phyloP scores from a whole-genome alignment of 2,329 filamentous ascomycete genomes.

The Gaeumannomyces sp. region DNA sequence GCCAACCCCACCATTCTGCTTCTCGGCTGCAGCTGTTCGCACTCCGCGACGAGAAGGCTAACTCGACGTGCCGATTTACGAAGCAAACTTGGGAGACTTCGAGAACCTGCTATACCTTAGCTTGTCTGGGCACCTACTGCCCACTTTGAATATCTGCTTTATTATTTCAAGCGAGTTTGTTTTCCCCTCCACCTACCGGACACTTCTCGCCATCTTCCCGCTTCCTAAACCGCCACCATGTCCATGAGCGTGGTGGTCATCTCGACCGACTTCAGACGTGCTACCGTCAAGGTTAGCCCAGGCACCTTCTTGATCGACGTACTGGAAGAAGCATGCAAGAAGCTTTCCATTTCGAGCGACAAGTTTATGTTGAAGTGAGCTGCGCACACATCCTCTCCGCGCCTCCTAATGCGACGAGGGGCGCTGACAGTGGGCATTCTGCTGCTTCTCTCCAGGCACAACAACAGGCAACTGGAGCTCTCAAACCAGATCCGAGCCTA shows the following conservation, averaged over 20 bases:
- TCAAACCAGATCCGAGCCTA: slow-evolving; percentile 78
- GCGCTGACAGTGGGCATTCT: neutral
- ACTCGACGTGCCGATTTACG: neutral
- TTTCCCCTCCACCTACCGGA: neutral
- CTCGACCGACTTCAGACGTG: slow-evolving; percentile 69
- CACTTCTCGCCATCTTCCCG: neutral
- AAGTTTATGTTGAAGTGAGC: slow-evolving; percentile 75
- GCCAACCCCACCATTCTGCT: neutral
- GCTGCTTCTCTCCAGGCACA: slow-evolving; percentile 47
- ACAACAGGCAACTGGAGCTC: slow-evolving; percentile 80
- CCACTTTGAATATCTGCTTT: neutral
- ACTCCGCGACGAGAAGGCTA: neutral
- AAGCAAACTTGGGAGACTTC: neutral
- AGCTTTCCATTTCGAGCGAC: slow-evolving; percentile 65
- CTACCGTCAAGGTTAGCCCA: slow-evolving; percentile 76
- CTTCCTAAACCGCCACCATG: slow-evolving; percentile 4
- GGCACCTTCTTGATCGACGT: slow-evolving; percentile 78
- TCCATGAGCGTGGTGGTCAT: slow-evolving; percentile 75
- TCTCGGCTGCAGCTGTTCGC: no score
- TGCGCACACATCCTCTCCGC: neutral
- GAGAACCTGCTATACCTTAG: neutral
- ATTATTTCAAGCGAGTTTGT: neutral
- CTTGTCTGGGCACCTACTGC: no score
- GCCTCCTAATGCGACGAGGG: slow-evolving; percentile 6
- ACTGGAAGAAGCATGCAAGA: slow-evolving; percentile 78